phyloP scores from a whole-genome alignment of 139 green algal genomes.

The Microglena sp. region DNA sequence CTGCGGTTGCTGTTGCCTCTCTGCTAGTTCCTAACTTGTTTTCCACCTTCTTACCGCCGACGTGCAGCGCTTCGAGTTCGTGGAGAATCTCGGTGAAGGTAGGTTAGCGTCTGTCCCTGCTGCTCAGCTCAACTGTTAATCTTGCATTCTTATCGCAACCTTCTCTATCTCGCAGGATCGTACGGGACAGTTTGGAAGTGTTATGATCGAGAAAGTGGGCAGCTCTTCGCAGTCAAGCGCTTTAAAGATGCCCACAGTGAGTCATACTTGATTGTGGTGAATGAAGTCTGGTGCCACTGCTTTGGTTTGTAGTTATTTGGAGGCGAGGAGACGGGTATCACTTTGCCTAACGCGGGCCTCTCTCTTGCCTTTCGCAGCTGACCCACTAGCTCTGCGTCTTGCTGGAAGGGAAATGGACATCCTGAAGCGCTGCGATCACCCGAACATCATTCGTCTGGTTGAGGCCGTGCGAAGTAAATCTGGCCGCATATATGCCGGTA shows the following conservation, averaged over 20 bases:
- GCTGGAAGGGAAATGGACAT: conserved; percentile 24
- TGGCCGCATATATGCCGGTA: too few species aligned
- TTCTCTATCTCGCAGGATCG: too few species aligned
- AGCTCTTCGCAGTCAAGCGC: conserved; percentile 31
- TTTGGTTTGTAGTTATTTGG: too few species aligned
- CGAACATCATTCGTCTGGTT: conserved; percentile 22
- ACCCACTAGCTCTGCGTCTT: too few species aligned
- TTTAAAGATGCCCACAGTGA: conserved; percentile 35
- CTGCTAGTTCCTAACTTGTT: neutral
- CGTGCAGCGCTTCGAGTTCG: conserved; percentile 14
- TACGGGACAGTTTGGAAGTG: conserved; percentile 34
- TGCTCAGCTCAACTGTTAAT: neutral
- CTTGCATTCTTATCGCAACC: neutral
- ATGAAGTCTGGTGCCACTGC: too few species aligned
- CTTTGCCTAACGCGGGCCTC: too few species aligned
- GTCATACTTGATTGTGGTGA: too few species aligned
- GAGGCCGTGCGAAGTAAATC: neutral
- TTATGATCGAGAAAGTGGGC: conserved; percentile 8
- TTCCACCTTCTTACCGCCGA: neutral
- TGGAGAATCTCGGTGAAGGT: conserved; percentile 13
- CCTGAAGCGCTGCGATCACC: conserved; percentile 18
- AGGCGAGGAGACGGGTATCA: too few species aligned
- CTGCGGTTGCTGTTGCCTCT: too few species aligned
- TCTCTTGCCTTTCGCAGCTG: too few species aligned
- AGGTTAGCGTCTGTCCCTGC: too few species aligned